Conservation (phyloP, 2,329 filamentous ascomycete genomes). For the Endocalyx cinctus region DNA sequence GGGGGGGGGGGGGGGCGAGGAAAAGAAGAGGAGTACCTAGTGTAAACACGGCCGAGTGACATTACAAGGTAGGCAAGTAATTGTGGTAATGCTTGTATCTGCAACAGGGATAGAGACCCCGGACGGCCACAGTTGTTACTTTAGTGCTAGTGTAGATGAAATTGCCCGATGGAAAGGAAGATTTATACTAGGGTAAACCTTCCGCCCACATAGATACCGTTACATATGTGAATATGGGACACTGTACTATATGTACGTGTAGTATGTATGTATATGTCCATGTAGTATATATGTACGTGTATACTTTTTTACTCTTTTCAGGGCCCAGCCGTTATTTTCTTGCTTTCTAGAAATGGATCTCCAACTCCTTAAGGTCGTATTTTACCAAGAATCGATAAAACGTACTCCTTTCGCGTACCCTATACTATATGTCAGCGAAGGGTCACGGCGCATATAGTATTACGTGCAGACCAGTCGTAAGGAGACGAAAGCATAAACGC, state of each 20-base stretch:
- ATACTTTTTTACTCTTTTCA: too few species aligned
- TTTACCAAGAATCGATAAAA: background rate
- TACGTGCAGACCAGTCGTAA: too few species aligned
- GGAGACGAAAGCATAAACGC: too few species aligned
- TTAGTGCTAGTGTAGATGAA: slow-evolving; percentile 38
- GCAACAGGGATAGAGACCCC: slow-evolving; percentile 21
- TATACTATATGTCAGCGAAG: too few species aligned
- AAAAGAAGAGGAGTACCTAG: too few species aligned
- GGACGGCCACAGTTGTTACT: slow-evolving; percentile 30
- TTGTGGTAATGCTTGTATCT: slow-evolving; percentile 12
- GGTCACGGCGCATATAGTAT: too few species aligned
- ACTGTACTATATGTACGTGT: background rate
- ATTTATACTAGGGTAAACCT: slow-evolving; percentile 24
- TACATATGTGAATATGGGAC: slow-evolving; percentile 17
- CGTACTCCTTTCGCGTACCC: background rate
- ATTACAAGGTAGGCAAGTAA: slow-evolving; percentile 21
- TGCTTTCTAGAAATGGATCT: too few species aligned
- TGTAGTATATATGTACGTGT: too few species aligned
- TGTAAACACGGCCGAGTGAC: slow-evolving; percentile 21
- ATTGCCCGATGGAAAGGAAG: slow-evolving; percentile 36
- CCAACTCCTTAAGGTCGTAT: background rate
- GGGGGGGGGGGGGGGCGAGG: slow-evolving; percentile 1
- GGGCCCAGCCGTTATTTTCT: too few species aligned
- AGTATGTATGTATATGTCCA: background rate
- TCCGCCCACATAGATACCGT: slow-evolving; percentile 24